Evolutionary conservation across 495 filamentous ascomycete species (phyloP).

Genomic region (Neurospora sp.): DNA sequence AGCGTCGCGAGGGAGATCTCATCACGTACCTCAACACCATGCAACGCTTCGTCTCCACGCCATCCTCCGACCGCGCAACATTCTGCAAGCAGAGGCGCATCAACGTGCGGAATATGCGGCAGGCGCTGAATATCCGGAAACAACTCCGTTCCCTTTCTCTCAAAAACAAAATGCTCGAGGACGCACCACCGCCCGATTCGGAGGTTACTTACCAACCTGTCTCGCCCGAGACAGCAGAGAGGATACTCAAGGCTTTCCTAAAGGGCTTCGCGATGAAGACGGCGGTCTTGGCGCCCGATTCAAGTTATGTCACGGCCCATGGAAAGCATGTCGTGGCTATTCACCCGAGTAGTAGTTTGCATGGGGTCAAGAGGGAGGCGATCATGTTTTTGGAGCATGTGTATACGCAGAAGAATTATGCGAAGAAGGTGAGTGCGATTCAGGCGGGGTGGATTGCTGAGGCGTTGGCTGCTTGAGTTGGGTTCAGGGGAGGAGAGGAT

Average conservation of each 20-base stretch:
- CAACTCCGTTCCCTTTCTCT: slow-evolving; percentile 51
- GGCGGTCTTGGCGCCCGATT: slow-evolving; percentile 71
- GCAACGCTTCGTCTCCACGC: slow-evolving; percentile 59
- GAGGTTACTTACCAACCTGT: slow-evolving; percentile 34
- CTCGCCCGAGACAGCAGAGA: slow-evolving; percentile 42
- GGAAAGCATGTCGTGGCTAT: slow-evolving; percentile 82
- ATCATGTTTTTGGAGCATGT: slow-evolving; percentile 97
- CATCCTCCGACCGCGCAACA: slow-evolving; percentile 58
- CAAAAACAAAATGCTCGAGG: slow-evolving; percentile 35
- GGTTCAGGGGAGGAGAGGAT: not conserved
- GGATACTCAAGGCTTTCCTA: slow-evolving; percentile 71
- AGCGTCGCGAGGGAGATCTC: slow-evolving; percentile 78
- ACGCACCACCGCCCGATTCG: slow-evolving; percentile 31
- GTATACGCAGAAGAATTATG: slow-evolving; percentile 86
- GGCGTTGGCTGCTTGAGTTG: slow-evolving; percentile 34
- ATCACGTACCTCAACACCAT: slow-evolving; percentile 78
- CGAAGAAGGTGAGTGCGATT: slow-evolving; percentile 65
- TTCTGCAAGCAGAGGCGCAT: slow-evolving; percentile 77
- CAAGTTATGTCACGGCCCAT: slow-evolving; percentile 72
- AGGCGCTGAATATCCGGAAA: slow-evolving; percentile 65
- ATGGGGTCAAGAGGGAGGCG: slow-evolving; percentile 80
- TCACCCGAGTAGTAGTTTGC: slow-evolving; percentile 78
- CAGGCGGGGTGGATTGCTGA: slow-evolving; percentile 83
- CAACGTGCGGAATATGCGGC: slow-evolving; percentile 71
- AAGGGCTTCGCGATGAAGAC: slow-evolving; percentile 74